phyloP scores from a whole-genome alignment of 2,329 filamentous ascomycete genomes.

The Exophiala bonariae region DNA sequence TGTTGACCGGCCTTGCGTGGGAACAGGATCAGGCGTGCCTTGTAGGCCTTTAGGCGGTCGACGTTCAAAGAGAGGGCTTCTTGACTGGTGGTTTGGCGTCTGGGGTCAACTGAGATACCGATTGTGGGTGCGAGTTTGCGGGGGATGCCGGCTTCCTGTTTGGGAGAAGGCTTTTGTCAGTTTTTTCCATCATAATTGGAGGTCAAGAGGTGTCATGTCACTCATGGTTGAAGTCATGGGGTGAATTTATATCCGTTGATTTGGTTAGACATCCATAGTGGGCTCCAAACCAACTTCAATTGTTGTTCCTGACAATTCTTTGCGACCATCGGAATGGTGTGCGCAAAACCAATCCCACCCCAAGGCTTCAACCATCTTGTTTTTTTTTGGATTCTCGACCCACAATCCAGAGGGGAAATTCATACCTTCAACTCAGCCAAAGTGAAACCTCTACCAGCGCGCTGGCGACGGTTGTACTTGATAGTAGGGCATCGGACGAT shows the following conservation, averaged over 20 bases:
- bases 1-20: slow-evolving; percentile 90
- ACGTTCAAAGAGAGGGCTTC: slow-evolving; percentile 95
- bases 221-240: neutral
- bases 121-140: slow-evolving; percentile 92
- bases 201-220: neutral
- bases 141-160: slow-evolving; percentile 88
- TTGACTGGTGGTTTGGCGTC: slow-evolving; percentile 95
- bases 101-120: slow-evolving; percentile 94
- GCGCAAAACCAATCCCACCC: too few species aligned
- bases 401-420: slow-evolving; percentile 7
- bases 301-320: neutral
- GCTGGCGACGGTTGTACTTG: slow-evolving; percentile 99
- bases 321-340: too few species aligned
- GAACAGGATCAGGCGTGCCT: slow-evolving; percentile 93
- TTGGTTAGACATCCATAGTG: too few species aligned
- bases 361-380: too few species aligned
- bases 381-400: neutral
- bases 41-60: slow-evolving; percentile 96
- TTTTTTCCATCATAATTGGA: neutral
- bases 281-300: neutral
- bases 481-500: slow-evolving; percentile 96
- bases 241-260: neutral
- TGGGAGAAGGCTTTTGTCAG: slow-evolving; percentile 8
- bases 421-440: slow-evolving; percentile 96
- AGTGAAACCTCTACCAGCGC: slow-evolving; percentile 96